Percentiles rank a stretch among this genome's conserved stretches.
These are phyloP conservation scores for Hypsizygus marmoreus DNA, from an alignment of 768 basidiomycete species.

Conservation along the genomic window DNA sequence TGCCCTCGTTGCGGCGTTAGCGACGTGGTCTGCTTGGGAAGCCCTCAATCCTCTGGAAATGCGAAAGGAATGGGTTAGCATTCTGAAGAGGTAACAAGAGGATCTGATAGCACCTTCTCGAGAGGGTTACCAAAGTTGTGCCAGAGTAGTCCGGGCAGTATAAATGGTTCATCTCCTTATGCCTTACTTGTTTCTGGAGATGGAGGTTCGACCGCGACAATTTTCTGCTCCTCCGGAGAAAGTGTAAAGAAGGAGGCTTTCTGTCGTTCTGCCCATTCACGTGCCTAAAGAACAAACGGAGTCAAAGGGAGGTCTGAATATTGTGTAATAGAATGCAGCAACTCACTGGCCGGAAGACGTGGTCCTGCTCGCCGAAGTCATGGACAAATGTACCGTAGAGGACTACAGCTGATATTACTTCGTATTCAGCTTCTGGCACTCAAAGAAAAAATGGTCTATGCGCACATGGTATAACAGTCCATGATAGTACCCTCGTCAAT, in stretches of 20 bases:
- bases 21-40: too few species aligned
- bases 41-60: too few species aligned
- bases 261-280: constrained; percentile 56
- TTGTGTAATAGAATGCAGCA: background rate
- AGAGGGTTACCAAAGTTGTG: background rate
- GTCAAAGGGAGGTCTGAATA: background rate
- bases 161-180: too few species aligned
- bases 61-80: too few species aligned
- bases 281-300: constrained; percentile 36
- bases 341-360: constrained; percentile 69
- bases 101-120: too few species aligned
- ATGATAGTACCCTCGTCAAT: constrained; percentile 50
- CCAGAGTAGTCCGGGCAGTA: too few species aligned
- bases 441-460: too few species aligned
- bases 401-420: constrained; percentile 50
- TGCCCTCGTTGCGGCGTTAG: too few species aligned
- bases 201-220: constrained; percentile 22
- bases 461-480: constrained; percentile 58
- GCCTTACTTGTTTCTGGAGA: background rate
- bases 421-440: too few species aligned
- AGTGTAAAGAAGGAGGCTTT: constrained; percentile 58
- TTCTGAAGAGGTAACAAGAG: too few species aligned
- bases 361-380: constrained; percentile 72
- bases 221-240: constrained; percentile 55
- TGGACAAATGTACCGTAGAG: constrained; percentile 62